phyloP scores from a whole-genome alignment of 192 early-diverging fungal genomes.

The Entomortierella chlamydospora region DNA sequence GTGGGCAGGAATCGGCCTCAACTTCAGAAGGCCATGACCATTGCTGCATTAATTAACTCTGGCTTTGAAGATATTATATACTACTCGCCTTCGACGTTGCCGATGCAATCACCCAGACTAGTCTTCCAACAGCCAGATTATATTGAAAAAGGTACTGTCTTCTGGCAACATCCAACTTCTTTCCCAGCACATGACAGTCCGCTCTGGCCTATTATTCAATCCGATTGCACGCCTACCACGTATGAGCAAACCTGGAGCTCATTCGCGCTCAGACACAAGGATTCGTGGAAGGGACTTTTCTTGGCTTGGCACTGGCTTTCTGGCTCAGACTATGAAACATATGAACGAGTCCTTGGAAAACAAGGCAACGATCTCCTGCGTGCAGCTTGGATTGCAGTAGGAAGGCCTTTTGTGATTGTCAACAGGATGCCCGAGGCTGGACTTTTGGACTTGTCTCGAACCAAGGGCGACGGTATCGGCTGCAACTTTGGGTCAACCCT shows the following conservation, averaged over 20 bases:
- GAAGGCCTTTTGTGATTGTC: conserved; percentile 21
- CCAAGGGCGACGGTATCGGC: conserved; percentile 43
- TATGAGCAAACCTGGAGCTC: conserved; percentile 44
- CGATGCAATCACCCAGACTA: conserved; percentile 33
- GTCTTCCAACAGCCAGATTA: conserved; percentile 32
- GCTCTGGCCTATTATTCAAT: conserved; percentile 39
- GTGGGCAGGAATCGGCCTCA: conserved; percentile 4
- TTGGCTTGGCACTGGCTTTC: conserved; percentile 51
- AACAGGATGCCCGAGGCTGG: conserved; percentile 40
- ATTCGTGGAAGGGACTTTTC: conserved; percentile 49
- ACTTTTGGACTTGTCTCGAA: conserved; percentile 33
- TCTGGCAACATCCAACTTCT: conserved; percentile 49
- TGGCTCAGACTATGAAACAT: background rate
- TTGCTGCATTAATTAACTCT: conserved; percentile 51
- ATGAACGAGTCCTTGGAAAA: conserved; percentile 24
- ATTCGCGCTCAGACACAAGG: conserved; percentile 38
- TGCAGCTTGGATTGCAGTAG: conserved; percentile 32
- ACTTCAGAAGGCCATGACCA: conserved; percentile 31
- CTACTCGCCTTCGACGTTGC: conserved; percentile 39
- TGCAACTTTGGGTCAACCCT: conserved; percentile 25
- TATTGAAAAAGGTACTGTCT: conserved; percentile 26
- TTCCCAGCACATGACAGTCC: conserved; percentile 42
- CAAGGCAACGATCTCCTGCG: conserved; percentile 40
- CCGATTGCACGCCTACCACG: conserved; percentile 16
- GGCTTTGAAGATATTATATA: conserved; percentile 53